Percentiles rank a stretch among this genome's conserved stretches.
Evolutionary conservation across 2,329 filamentous ascomycete genomes (phyloP).

Genomic region (Septoria linicola): DNA sequence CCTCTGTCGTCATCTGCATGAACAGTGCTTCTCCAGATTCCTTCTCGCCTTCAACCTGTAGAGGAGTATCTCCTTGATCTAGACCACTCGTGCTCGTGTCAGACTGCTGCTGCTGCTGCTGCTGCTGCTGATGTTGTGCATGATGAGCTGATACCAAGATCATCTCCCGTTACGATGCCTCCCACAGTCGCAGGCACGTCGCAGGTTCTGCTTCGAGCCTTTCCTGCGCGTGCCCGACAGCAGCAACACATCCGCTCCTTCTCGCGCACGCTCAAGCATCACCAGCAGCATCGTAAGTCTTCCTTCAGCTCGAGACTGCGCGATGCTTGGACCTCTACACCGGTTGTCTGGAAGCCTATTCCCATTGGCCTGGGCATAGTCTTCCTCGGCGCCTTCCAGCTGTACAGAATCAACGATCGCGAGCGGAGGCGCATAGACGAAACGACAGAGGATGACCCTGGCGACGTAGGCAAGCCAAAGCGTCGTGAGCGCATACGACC

Average conservation of each 20-base stretch:
- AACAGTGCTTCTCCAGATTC: background rate
- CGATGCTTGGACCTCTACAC: constrained; percentile 61
- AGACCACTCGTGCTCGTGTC: no score
- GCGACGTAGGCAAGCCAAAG: constrained; percentile 45
- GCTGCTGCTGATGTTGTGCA: background rate
- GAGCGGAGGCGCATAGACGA: constrained; percentile 48
- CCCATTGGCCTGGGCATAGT: constrained; percentile 82
- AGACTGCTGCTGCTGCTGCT: no score
- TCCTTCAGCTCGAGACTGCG: constrained; percentile 59
- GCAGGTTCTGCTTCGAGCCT: constrained; percentile 11
- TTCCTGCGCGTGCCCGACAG: constrained; percentile 8
- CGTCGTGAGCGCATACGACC: constrained; percentile 67
- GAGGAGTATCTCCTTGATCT: no score
- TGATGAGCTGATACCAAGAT: constrained; percentile 7
- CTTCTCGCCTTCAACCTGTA: background rate
- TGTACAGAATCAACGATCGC: constrained; percentile 69
- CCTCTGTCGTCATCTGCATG: no score
- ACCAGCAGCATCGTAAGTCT: constrained; percentile 26
- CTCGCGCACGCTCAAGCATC: constrained; percentile 21
- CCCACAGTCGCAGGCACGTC: constrained; percentile 7
- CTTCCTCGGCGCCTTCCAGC: constrained; percentile 78
- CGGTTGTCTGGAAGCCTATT: constrained; percentile 85
- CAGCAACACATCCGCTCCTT: constrained; percentile 21
- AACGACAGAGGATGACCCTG: constrained; percentile 40
- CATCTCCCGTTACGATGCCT: constrained; percentile 8